A percentile compares a stretch with the other conserved stretches of the same genome.
These are phyloP conservation scores for Emmonsiellopsis sp. DNA, from an alignment of 2,329 filamentous ascomycete genomes.

Conservation along the genomic window DNA sequence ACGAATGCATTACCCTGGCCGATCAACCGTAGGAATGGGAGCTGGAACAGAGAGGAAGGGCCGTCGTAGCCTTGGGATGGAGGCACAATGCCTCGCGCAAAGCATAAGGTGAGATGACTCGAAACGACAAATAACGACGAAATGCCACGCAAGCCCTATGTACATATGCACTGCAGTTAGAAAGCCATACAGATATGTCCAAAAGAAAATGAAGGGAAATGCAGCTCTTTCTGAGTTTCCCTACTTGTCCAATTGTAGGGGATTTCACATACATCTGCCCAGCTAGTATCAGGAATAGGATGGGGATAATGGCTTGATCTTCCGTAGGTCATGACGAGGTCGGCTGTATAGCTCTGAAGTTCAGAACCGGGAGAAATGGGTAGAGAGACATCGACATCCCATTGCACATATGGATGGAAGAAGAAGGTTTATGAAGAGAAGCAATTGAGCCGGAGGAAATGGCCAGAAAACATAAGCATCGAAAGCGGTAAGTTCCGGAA, in stretches of 20 bases:
- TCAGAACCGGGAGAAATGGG: neutral
- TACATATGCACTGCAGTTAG: neutral
- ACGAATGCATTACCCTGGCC: slow-evolving; percentile 56
- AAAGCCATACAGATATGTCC: neutral
- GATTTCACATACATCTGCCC: slow-evolving; percentile 13
- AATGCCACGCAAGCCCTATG: slow-evolving; percentile 46
- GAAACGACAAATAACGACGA: slow-evolving; percentile 47
- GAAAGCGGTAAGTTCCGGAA: too few species aligned
- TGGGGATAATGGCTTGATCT: neutral
- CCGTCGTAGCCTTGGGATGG: slow-evolving; percentile 37
- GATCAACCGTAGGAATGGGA: slow-evolving; percentile 50
- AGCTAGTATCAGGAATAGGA: slow-evolving; percentile 8
- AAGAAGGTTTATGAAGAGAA: too few species aligned
- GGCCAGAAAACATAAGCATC: too few species aligned
- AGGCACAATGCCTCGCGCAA: slow-evolving; percentile 42
- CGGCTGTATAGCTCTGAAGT: neutral
- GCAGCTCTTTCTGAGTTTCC: neutral
- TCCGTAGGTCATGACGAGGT: neutral
- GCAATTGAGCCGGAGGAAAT: too few species aligned
- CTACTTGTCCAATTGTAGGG: neutral
- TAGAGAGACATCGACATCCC: neutral
- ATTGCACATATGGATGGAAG: too few species aligned
- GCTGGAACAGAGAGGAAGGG: slow-evolving; percentile 44
- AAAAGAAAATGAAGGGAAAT: neutral
- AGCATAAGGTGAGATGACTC: slow-evolving; percentile 45